These are phyloP conservation scores for Fusarium oxysporum DNA, from an alignment of 2,329 filamentous ascomycete genomes.

Conservation along the genomic window DNA sequence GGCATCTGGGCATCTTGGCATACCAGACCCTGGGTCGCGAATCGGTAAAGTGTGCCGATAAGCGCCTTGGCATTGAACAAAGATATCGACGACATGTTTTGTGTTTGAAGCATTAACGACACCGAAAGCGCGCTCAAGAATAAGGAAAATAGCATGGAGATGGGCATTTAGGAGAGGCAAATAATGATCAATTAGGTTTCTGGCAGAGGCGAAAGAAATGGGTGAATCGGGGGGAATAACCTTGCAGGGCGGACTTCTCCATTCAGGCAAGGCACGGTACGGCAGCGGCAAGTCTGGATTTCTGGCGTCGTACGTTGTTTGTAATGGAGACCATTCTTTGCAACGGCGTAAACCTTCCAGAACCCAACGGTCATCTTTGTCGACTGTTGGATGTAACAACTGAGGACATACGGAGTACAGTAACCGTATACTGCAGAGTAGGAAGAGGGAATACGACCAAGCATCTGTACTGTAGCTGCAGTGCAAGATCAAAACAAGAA, in stretches of 20 bases:
- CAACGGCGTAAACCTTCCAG: slow-evolving; percentile 5
- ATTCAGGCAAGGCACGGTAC: neutral
- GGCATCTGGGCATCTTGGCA: slow-evolving; percentile 40
- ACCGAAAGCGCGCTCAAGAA: neutral
- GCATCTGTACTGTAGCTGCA: neutral
- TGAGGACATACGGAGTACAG: no score
- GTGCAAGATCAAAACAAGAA: neutral
- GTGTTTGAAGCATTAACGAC: neutral
- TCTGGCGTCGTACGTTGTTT: slow-evolving; percentile 18
- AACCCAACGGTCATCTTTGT: slow-evolving; percentile 3
- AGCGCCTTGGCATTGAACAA: slow-evolving; percentile 41
- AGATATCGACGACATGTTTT: slow-evolving; percentile 21
- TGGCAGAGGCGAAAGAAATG: neutral
- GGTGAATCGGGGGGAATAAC: slow-evolving; percentile 2
- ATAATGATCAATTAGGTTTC: slow-evolving; percentile 14
- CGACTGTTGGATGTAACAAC: neutral
- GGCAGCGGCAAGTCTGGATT: slow-evolving; percentile 13
- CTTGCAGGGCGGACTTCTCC: slow-evolving; percentile 2
- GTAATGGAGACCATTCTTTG: slow-evolving; percentile 16
- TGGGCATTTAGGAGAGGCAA: neutral
- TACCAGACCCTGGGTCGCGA: slow-evolving; percentile 34
- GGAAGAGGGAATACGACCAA: neutral
- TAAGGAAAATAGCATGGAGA: neutral
- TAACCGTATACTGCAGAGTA: neutral
- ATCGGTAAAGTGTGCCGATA: slow-evolving; percentile 46